These are phyloP conservation scores for Physocladia obscura DNA, from an alignment of 192 early-diverging fungal genomes.

Conservation along the genomic window DNA sequence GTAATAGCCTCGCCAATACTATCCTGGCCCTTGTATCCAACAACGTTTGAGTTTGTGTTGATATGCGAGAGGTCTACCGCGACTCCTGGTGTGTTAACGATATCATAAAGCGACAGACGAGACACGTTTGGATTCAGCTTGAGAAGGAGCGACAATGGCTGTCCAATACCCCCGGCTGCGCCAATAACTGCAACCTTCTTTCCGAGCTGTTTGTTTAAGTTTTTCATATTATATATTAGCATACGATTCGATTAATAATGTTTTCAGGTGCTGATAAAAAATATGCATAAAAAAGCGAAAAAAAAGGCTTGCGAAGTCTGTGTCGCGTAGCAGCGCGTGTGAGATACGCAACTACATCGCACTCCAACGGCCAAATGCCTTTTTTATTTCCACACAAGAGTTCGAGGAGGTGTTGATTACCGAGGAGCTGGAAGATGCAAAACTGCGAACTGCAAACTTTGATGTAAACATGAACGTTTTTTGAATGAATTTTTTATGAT, in stretches of 20 bases:
- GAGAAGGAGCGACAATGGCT: constrained; percentile 63
- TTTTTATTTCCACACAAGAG: not conserved
- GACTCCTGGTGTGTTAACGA: constrained; percentile 66
- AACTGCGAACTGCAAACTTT: constrained; percentile 47
- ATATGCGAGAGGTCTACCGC: constrained; percentile 69
- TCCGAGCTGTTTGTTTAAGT: constrained; percentile 20
- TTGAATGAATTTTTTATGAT: not conserved
- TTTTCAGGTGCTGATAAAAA: too few relatives aligned
- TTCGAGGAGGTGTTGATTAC: constrained; percentile 42
- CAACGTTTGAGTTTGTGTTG: constrained; percentile 59
- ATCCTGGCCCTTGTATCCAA: constrained; percentile 55
- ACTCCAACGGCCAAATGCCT: too few relatives aligned
- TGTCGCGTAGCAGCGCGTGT: too few relatives aligned
- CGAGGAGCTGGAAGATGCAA: constrained; percentile 57
- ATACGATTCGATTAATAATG: too few relatives aligned
- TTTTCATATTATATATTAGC: too few relatives aligned
- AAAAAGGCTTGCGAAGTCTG: too few relatives aligned
- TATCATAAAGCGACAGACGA: constrained; percentile 61
- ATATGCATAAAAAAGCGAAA: too few relatives aligned
- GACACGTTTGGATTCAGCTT: constrained; percentile 58
- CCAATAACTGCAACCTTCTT: constrained; percentile 57
- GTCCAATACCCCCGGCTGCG: constrained; percentile 74
- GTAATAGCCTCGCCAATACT: constrained; percentile 51
- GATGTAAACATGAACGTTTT: constrained; percentile 39
- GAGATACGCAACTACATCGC: not conserved